phyloP scores from a whole-genome alignment of 116 monocot genomes.

The Posidonia oceanica region DNA sequence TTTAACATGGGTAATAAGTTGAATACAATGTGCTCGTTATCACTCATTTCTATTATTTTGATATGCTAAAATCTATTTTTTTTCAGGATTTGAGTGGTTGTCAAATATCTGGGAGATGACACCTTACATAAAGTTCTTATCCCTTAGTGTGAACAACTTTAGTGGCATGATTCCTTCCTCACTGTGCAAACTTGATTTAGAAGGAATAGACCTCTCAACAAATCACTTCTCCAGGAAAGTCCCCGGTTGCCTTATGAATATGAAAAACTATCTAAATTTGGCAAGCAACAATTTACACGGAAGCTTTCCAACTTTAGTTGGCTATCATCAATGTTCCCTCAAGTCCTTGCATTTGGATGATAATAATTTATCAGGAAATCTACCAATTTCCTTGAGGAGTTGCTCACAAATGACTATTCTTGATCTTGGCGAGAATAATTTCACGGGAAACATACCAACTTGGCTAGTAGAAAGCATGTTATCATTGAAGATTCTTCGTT shows the following conservation, averaged over 20 bases:
- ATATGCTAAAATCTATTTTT: not conserved
- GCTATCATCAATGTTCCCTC: not conserved
- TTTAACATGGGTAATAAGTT: too few relatives aligned
- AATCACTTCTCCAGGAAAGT: constrained; percentile 22
- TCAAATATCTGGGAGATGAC: constrained; percentile 11
- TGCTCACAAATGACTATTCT: constrained; percentile 9
- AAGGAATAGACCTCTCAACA: constrained; percentile 4
- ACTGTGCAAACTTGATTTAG: constrained; percentile 9
- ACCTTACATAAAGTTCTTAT: not conserved
- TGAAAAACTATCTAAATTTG: not conserved
- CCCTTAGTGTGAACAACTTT: constrained; percentile 18
- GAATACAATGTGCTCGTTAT: not conserved
- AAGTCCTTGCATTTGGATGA: constrained; percentile 14
- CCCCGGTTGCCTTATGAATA: constrained; percentile 4
- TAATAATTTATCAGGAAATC: constrained; percentile 12
- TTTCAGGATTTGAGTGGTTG: constrained; percentile 7
- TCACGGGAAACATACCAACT: constrained; percentile 16
- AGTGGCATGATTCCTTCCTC: constrained; percentile 18
- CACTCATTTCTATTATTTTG: not conserved
- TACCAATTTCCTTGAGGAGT: constrained; percentile 11
- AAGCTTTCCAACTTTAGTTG: not conserved
- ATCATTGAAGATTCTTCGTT: constrained; percentile 10
- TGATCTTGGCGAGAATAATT: constrained; percentile 24
- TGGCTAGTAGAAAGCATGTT: constrained; percentile 17
- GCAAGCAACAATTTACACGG: not conserved